Evolutionary conservation across 176 grass and related monocot species (phyloP).

Genomic region (Canna indica): DNA sequence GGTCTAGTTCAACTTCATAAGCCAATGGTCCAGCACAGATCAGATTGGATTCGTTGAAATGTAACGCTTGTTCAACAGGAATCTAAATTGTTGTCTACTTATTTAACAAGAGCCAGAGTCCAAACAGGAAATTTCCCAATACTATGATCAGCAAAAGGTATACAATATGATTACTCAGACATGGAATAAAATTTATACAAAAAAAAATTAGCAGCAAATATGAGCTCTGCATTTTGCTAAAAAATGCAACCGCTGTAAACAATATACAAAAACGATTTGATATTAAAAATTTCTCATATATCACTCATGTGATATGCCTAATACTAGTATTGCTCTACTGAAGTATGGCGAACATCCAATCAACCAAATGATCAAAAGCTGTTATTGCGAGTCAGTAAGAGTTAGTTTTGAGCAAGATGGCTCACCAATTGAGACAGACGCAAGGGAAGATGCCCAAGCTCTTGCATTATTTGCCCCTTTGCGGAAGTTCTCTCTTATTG

Average conservation of each 20-base stretch:
- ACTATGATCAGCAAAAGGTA: too few species aligned
- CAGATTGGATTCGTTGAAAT: too few species aligned
- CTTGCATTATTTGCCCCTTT: constrained; percentile 70
- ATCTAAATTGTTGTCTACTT: too few species aligned
- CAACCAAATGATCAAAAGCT: not conserved
- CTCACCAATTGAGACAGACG: constrained; percentile 82
- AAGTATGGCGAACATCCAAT: not conserved
- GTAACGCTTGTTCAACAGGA: too few species aligned
- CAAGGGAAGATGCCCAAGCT: constrained; percentile 77
- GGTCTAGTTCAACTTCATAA: too few species aligned
- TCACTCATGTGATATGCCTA: too few species aligned
- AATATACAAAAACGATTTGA: constrained; percentile 8
- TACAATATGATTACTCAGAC: not conserved
- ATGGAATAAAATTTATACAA: not conserved
- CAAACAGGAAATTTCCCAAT: too few species aligned
- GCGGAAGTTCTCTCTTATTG: constrained; percentile 48
- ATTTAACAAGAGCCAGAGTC: too few species aligned
- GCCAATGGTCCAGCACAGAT: too few species aligned
- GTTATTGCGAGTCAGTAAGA: not conserved
- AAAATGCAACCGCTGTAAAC: not conserved
- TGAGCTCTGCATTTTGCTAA: not conserved
- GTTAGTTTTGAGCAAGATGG: constrained; percentile 26
- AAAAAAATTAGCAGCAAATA: not conserved
- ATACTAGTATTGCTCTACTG: not conserved
- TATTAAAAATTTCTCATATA: not conserved